Evolutionary conservation across 73 alveolate genomes (phyloP), one percentile per base, ranked within the genome.

Genomic region (Paraurostyla sp.): DNA sequence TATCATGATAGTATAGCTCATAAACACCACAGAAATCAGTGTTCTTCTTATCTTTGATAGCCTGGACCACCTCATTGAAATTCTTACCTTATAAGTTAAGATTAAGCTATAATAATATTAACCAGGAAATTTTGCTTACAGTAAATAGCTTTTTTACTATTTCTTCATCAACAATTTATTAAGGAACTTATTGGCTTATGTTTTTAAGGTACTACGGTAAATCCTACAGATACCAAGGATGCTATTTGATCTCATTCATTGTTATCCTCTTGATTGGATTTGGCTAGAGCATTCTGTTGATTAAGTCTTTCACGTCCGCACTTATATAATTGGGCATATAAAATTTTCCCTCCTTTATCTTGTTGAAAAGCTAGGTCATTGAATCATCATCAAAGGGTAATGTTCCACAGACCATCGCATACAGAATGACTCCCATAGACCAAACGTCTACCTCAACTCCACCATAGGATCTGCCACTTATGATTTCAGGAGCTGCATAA

Each of bases 261-360:
- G 91, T 94, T 29, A 82, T 73, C 35, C 97, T 92, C 89, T 93
- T 92, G 46, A 94, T 76, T 15, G 99, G 99, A 76, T 97, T 97
- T 7, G 98, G 97, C 52, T 92, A 94, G 33, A 97, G 85, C 97
- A 97, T 95, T 52, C 95, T 92, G 65, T 87, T 95, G 33, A 97
- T 96, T 18, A 97, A 89, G 92, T 97, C 99, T 65, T 92, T 78
- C 23, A 92, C 98, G 63, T 86, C 91, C 29, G 89, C 81, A 38
- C 96, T 76, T 23, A 85, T 30, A 38, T 15, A 46, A 42, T 45
- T 69, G 3, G 92, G 92, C 82, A 85, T 85, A 29, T 68, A 49
- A 43, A 48, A 85, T 51, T 50, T 65, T 3, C 86, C 80, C 54
- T 85, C 85, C 56, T 65, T 68, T 2, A 85, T 85, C 46, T 68